A percentile compares a stretch with the other conserved stretches of the same genome.
Evolutionary conservation across 2,329 filamentous ascomycete species (phyloP).

Genomic region (Berkeleyomyces rouxiae): DNA sequence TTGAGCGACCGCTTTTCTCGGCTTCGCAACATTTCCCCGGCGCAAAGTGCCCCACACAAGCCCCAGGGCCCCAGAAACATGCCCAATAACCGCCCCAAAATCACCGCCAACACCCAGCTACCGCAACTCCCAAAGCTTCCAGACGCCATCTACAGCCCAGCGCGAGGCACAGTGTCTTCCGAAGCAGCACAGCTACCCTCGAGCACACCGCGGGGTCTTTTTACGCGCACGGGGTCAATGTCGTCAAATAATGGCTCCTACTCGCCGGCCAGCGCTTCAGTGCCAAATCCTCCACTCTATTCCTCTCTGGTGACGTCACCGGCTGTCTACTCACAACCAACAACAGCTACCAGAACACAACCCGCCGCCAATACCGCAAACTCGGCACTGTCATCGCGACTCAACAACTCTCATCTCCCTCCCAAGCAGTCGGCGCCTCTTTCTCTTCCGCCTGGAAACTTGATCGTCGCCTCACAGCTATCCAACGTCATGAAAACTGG

Average conservation of each 20-base stretch:
- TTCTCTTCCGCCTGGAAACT: constrained; percentile 36
- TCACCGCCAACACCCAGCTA: constrained; percentile 34
- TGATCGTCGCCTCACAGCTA: constrained; percentile 53
- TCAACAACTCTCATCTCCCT: neutral
- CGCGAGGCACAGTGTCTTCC: constrained; percentile 50
- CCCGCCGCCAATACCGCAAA: neutral
- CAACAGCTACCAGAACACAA: neutral
- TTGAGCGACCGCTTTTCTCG: constrained; percentile 41
- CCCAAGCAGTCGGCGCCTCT: constrained; percentile 15
- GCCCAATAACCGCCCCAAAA: constrained; percentile 28
- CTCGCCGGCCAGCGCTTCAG: neutral
- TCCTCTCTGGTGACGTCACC: neutral
- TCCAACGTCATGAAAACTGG: constrained; percentile 45
- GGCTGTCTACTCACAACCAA: neutral
- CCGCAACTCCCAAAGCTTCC: constrained; percentile 51
- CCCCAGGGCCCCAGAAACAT: constrained; percentile 38
- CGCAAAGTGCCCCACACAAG: constrained; percentile 30
- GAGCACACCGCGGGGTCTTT: constrained; percentile 46
- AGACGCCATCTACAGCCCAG: constrained; percentile 64
- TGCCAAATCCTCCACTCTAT: neutral
- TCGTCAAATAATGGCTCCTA: constrained; percentile 10
- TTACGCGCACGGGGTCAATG: constrained; percentile 39
- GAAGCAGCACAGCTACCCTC: constrained; percentile 49
- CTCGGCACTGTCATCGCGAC: neutral
- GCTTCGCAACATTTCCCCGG: constrained; percentile 27